Evolutionary conservation across 176 grass and related monocot genomes (phyloP).

Genomic region (Aegilops sharonensis): DNA sequence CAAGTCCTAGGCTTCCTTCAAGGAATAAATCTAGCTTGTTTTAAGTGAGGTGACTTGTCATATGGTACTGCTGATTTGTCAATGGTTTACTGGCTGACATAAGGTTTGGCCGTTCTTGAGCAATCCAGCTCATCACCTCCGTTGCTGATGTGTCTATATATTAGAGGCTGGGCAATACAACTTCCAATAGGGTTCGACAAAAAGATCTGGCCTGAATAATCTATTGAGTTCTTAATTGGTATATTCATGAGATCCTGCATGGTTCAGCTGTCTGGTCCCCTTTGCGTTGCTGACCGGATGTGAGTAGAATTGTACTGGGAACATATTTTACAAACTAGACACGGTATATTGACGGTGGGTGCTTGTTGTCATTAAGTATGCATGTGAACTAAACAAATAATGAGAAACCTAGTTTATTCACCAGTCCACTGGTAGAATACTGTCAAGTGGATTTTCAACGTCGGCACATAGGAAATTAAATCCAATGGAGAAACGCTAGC

Average conservation of each 20-base stretch:
- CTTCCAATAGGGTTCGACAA: constrained; percentile 18
- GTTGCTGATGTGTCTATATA: constrained; percentile 14
- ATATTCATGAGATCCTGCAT: not conserved
- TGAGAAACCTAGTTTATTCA: not conserved
- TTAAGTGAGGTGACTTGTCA: not conserved
- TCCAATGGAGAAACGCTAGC: not conserved
- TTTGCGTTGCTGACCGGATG: not conserved
- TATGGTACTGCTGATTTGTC: constrained; percentile 21
- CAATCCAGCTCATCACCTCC: not conserved
- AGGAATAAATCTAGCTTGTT: not conserved
- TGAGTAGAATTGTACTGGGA: not conserved
- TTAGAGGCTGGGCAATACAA: not conserved
- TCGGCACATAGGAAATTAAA: not conserved
- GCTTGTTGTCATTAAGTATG: not conserved
- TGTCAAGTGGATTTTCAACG: not conserved
- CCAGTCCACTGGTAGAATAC: not conserved
- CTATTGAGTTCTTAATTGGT: constrained; percentile 5
- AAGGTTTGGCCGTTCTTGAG: not conserved
- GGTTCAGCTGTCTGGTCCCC: not conserved
- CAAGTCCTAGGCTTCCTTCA: not conserved
- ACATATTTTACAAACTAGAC: not conserved
- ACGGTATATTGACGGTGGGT: not conserved
- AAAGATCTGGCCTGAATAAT: constrained; percentile 4
- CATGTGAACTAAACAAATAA: not conserved
- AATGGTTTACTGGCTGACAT: constrained; percentile 1